A percentile compares a stretch with the other conserved stretches of the same genome.
These are phyloP conservation scores for Alternaria sp. DNA, from an alignment of 2,329 filamentous ascomycete species.

Conservation along the genomic window DNA sequence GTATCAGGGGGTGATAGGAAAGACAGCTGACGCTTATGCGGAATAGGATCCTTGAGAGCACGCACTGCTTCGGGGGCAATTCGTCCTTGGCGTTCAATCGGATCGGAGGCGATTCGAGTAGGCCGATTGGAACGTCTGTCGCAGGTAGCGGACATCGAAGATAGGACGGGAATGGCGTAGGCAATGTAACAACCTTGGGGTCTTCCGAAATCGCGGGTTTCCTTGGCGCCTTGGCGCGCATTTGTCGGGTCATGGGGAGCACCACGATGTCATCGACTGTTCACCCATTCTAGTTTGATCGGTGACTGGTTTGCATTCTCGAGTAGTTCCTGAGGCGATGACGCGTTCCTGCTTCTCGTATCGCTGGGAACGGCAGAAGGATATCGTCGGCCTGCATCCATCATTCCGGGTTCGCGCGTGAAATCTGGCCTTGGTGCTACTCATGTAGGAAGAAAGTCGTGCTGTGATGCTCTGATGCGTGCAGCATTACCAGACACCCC, in stretches of 20 bases:
- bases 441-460: background rate
- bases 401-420: background rate
- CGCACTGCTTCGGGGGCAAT: background rate
- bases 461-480: constrained; percentile 3
- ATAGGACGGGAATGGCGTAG: background rate
- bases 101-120: background rate
- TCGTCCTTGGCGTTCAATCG: background rate
- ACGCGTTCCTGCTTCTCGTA: constrained; percentile 1
- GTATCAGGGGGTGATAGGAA: background rate
- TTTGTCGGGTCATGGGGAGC: background rate
- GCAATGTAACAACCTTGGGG: background rate
- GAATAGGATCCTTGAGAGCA: background rate
- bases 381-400: background rate
- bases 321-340: background rate
- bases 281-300: constrained; percentile 3
- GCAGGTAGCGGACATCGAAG: background rate
- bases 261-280: background rate
- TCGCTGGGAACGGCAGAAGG: background rate
- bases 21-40: background rate
- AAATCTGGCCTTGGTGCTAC: background rate
- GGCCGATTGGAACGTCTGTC: background rate
- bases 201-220: constrained; percentile 1
- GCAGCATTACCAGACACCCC: background rate
- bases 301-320: background rate
- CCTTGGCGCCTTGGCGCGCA: background rate